Evolutionary conservation across 208 protist genomes (phyloP), one percentile per base, ranked within the genome.

Genomic region (Leishmania arabica): DNA sequence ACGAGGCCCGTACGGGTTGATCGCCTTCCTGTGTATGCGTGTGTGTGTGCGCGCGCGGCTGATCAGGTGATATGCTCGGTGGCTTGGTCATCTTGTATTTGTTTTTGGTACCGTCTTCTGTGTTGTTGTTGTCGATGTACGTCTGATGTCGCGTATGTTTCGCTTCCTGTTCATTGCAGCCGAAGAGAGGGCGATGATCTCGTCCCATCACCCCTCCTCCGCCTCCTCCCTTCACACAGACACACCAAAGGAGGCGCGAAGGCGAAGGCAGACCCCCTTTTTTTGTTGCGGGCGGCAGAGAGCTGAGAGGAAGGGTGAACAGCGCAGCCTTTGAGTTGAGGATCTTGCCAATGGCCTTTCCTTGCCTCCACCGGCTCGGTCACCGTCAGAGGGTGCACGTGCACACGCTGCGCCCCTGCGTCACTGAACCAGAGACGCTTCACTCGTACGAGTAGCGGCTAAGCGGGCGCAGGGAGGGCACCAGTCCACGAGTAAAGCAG

Each of bases 381-480:
- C 19, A 21, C 31, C 19, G 37, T 27, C 65, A 19, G 11, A 27
- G 0, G 37, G 13, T 70, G 65, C 65, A 19, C 65, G 13, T 13
- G 60, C n/a, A 5, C 24, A 40, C 0, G 60, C 17, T 6, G 60
- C 11, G 60, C n/a, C 60, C 11, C 6, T 66, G 60, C 60, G n/a
- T 37, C 11, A 66, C 17, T 0, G 21, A 74, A 7, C 0, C 40
- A 34, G 69, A 54, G 27, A 74, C 1, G 37, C 42, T 51, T 86
- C 60, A 95, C 81, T 92, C 88, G 76, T 94, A 96, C 37, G 81
- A 83, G 85, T 91, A 96, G 19, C 86, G 86, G 77, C 89, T 84
- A 65, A 90, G 79, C 9, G 91, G 91, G 31, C 81, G 84, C 5
- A 95, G 83, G 62, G 70, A 81, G 2, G 81, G 54, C 42, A 95